A percentile compares a stretch with the other conserved stretches of the same genome.
Conservation (phyloP, 2,329 filamentous ascomycete genomes). For the Fusarium heterosporum region DNA sequence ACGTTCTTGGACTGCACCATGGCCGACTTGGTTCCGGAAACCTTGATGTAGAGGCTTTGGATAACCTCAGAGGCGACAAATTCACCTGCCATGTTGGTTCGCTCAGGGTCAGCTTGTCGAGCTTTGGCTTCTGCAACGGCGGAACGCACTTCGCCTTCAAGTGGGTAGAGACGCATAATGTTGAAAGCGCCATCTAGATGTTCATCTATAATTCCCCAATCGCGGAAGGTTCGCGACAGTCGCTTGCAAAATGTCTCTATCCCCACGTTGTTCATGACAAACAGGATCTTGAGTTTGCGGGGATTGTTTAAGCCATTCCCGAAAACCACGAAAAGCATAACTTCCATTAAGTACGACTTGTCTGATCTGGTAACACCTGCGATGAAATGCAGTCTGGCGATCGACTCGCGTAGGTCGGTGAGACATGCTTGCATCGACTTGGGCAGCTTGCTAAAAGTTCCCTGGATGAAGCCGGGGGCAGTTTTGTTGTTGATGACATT, state of each 20-base stretch:
- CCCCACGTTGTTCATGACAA: neutral
- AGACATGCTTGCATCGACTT: neutral
- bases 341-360: neutral
- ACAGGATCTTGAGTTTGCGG: neutral
- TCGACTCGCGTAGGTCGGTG: neutral
- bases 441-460: neutral
- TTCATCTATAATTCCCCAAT: neutral
- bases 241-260: neutral
- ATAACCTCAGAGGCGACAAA: neutral
- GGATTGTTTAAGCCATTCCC: neutral
- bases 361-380: neutral
- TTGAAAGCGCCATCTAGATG: neutral
- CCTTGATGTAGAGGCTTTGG: neutral
- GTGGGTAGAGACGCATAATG: neutral
- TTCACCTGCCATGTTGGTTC: neutral
- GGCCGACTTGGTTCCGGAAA: neutral
- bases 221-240: neutral
- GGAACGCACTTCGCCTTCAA: neutral
- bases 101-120: neutral
- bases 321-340: neutral
- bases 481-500: neutral
- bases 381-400: neutral
- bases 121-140: neutral
- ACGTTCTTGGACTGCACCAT: neutral
- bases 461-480: neutral